phyloP scores from a whole-genome alignment of 225 moss, liverwort and hornwort species.

The Pseudoscleropodium purum region DNA sequence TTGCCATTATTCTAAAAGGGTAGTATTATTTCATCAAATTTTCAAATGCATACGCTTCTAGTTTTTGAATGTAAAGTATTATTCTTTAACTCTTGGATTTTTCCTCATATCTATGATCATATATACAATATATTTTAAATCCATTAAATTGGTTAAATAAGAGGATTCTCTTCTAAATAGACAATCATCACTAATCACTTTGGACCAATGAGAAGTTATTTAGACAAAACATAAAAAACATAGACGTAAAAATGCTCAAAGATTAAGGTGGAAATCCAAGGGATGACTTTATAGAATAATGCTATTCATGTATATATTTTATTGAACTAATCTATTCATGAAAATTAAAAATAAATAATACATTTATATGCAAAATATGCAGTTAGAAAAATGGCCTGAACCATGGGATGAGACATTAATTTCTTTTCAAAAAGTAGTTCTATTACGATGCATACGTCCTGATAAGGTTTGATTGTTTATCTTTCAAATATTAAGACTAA shows the following conservation, averaged over 20 bases:
- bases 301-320: too few species aligned
- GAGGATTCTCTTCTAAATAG: fast-evolving
- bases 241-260: fast-evolving
- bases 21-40: neutral
- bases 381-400: conserved; percentile 55
- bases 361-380: neutral
- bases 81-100: fast-evolving
- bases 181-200: neutral
- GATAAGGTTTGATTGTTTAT: conserved; percentile 35
- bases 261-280: neutral
- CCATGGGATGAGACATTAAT: conserved; percentile 38
- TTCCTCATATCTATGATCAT: neutral
- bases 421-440: conserved; percentile 51
- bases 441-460: conserved; percentile 67
- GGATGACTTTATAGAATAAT: too few species aligned
- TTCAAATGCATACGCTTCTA: neutral
- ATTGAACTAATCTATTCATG: too few species aligned
- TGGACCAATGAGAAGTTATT: neutral
- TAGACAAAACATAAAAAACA: neutral
- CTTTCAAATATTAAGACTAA: too few species aligned
- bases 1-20: neutral
- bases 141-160: too few species aligned
- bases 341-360: too few species aligned
- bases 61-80: neutral
- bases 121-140: neutral